Percentiles rank a stretch among this genome's conserved stretches.
phyloP scores from a whole-genome alignment of 106 monocot species.

The Amphibolis antarctica region DNA sequence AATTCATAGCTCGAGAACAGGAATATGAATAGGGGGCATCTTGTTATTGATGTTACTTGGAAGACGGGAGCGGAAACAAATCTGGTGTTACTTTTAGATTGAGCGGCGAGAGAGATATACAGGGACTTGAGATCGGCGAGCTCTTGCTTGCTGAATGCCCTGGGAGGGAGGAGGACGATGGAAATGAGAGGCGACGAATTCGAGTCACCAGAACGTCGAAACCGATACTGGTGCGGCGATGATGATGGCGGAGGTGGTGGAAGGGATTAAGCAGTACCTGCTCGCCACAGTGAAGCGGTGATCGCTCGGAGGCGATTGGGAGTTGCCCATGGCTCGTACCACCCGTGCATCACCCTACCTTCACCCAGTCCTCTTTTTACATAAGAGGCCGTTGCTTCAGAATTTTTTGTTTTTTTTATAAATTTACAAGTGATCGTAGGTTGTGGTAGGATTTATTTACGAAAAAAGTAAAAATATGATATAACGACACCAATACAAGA shows the following conservation, averaged over 20 bases:
- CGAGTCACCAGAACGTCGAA: neutral
- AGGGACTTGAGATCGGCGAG: slow-evolving; percentile 53
- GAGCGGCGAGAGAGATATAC: slow-evolving; percentile 55
- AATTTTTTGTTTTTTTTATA: no score
- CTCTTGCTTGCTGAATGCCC: slow-evolving; percentile 72
- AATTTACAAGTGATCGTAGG: no score
- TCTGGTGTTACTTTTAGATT: slow-evolving; percentile 45
- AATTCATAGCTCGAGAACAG: neutral
- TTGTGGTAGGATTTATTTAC: no score
- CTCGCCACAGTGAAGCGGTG: slow-evolving; percentile 34
- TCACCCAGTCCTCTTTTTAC: neutral
- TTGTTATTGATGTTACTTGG: slow-evolving; percentile 38
- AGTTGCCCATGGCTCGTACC: slow-evolving; percentile 4
- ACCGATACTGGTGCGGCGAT: no score
- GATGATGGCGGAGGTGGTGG: neutral
- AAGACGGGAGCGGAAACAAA: slow-evolving; percentile 60
- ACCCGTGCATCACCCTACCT: neutral
- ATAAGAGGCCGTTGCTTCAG: no score
- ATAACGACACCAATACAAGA: no score
- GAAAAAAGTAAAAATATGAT: no score
- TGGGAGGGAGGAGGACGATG: slow-evolving; percentile 1
- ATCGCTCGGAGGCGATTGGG: slow-evolving; percentile 43
- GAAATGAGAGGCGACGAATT: neutral
- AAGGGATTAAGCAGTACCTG: slow-evolving; percentile 21
- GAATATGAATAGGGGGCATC: neutral